Conservation (phyloP, 495 filamentous ascomycete genomes). For the Penicillium turbatum region DNA sequence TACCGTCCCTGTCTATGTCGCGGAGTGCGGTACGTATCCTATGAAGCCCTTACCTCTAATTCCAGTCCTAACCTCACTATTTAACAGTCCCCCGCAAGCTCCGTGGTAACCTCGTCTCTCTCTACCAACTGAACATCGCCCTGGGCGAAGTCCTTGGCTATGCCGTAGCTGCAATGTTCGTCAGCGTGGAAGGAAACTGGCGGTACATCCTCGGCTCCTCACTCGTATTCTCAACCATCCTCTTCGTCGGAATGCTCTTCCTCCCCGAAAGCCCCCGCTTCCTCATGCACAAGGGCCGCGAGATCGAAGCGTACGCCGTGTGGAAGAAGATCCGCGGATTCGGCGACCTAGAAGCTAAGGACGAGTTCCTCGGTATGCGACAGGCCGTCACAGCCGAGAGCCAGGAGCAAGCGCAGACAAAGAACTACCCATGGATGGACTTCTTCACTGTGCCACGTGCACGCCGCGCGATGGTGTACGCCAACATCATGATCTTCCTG, state of each 20-base stretch:
- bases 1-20: conserved; percentile 57
- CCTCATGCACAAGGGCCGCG: conserved; percentile 50
- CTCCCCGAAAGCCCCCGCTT: conserved; percentile 55
- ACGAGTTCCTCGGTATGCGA: conserved; percentile 60
- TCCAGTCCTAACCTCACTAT: conserved; percentile 25
- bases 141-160: conserved; percentile 60
- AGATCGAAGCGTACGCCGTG: conserved; percentile 51
- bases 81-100: conserved; percentile 44
- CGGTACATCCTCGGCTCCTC: conserved; percentile 62
- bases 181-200: conserved; percentile 57
- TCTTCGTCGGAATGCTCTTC: conserved; percentile 55
- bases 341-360: conserved; percentile 42
- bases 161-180: conserved; percentile 58
- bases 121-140: conserved; percentile 62
- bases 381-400: conserved; percentile 48
- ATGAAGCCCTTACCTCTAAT: not conserved
- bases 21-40: conserved; percentile 37
- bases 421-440: conserved; percentile 55
- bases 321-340: conserved; percentile 59
- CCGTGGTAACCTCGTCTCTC: conserved; percentile 57
- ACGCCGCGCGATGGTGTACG: conserved; percentile 57
- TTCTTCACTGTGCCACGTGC: conserved; percentile 57
- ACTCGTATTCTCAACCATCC: conserved; percentile 59
- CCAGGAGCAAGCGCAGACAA: conserved; percentile 33
- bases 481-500: conserved; percentile 59